Base-by-base conservation (phyloP, 2,329 filamentous ascomycete species). In the Metarhizium robertsii region DNA sequence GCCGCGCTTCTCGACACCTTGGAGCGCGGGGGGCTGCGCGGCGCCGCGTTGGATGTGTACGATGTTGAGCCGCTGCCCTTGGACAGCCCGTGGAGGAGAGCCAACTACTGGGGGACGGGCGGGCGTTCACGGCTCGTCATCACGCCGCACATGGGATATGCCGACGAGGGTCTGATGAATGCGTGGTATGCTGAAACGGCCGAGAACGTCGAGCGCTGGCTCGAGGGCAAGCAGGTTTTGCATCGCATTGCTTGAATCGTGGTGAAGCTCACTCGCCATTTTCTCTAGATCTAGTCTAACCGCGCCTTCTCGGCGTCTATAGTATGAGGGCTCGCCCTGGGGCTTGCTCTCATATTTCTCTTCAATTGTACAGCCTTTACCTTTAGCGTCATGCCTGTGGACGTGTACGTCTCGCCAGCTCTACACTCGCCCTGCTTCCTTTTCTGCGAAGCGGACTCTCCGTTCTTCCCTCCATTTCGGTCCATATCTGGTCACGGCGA, bases 91-190 rank as follows among this genome's bases (percentile, higher is more conserved):
- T 92, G 88, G 88, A 75, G 85, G 52, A 36, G 34, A 36, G 80
- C 75, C 10, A 82, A 78, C 8, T 68, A 73, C 40, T 90, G 87
- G 85, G 84, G 84, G 4, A 66, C 69, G 40, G 71, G 79, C 40
- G 83, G 83, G 5, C 78, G 79, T 50, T 82, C 79, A 51, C 74
- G 79, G 56, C 78, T 89, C 2, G 61, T 90, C 16, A 65, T 88
- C 59, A 86, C 83, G 52, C 87, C 87, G 47, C 87, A 91, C 67
- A 88, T 87, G 79, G 87, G 86, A 0, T 90, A 89, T 66, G 84
- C 85, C 0, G 84, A 87, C 59, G 80, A 81, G 57, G 82, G 79
- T n/a, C 78, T 80, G 40, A 73, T 88, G 64, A 74, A 78, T 51
- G 71, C 72, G 6, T 89, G 85, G 85, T 89, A 88, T 68, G 77